These are phyloP conservation scores for Phytophthora ramorum DNA, from an alignment of 352 stramenopile species.

Conservation along the genomic window DNA sequence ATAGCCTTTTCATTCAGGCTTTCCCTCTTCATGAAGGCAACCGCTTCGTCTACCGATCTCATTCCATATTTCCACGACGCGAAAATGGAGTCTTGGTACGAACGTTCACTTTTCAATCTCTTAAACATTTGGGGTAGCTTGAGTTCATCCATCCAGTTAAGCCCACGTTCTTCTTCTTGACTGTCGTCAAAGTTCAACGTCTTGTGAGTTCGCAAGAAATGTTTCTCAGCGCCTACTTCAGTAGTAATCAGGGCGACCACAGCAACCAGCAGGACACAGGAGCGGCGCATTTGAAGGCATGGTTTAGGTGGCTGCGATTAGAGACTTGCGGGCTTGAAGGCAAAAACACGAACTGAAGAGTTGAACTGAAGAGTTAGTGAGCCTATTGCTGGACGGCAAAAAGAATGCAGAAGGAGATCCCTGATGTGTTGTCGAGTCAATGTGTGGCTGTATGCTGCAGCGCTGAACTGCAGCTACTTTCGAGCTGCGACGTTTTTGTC, in stretches of 20 bases:
- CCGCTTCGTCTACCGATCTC: neutral
- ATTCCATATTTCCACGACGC: neutral
- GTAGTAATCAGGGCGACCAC: neutral
- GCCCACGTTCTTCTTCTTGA: constrained; percentile 8
- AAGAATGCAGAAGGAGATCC: no score
- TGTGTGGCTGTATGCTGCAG: no score
- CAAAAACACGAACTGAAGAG: no score
- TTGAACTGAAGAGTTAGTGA: no score
- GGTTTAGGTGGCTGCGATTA: neutral
- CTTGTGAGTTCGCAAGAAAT: no score
- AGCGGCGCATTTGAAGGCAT: neutral
- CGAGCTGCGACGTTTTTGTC: no score
- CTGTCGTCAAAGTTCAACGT: neutral
- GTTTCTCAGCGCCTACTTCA: no score
- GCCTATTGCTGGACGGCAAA: no score
- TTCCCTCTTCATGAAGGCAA: neutral
- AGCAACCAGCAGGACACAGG: constrained; percentile 1
- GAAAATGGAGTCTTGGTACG: neutral
- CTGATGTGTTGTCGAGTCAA: no score
- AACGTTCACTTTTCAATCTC: constrained; percentile 3
- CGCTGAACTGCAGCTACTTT: no score
- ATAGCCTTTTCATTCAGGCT: constrained; percentile 1
- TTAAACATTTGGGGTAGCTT: neutral
- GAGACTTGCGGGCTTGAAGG: neutral
- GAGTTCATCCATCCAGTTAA: constrained; percentile 6